These are phyloP conservation scores for Fomitopsis pulvina DNA, from an alignment of 768 basidiomycete species.

Conservation along the genomic window DNA sequence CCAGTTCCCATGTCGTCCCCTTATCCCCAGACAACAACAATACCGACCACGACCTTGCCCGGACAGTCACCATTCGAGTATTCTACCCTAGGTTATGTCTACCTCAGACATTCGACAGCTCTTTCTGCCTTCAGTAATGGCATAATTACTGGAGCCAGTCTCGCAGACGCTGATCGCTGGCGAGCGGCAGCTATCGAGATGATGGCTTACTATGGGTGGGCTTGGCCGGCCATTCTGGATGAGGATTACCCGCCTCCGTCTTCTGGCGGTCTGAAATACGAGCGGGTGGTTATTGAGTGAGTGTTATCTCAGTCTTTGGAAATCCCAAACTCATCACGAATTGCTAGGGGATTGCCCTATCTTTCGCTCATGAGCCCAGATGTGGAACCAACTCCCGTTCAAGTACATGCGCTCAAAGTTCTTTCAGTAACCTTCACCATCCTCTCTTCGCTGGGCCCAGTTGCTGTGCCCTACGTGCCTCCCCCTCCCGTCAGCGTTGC, in stretches of 20 bases:
- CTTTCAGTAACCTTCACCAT: slow-evolving; percentile 53
- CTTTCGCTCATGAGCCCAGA: slow-evolving; percentile 42
- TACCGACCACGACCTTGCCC: neutral
- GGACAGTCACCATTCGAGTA: slow-evolving; percentile 5
- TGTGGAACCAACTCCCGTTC: slow-evolving; percentile 47
- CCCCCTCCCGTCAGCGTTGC: neutral
- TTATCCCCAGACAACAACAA: neutral
- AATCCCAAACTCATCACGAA: neutral
- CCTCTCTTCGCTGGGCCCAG: slow-evolving; percentile 24
- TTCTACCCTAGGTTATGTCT: slow-evolving; percentile 17
- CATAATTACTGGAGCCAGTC: neutral
- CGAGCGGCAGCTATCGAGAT: slow-evolving; percentile 17
- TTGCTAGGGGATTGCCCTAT: slow-evolving; percentile 43
- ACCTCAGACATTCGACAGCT: slow-evolving; percentile 14
- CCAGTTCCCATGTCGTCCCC: neutral
- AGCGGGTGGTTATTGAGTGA: slow-evolving; percentile 23
- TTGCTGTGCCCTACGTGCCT: neutral
- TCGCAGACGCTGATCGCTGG: slow-evolving; percentile 8
- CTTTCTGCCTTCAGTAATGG: neutral
- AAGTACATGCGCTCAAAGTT: slow-evolving; percentile 58
- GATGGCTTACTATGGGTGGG: slow-evolving; percentile 30
- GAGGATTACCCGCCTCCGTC: slow-evolving; percentile 23
- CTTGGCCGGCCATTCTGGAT: slow-evolving; percentile 40
- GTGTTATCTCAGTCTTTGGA: slow-evolving; percentile 6
- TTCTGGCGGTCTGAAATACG: slow-evolving; percentile 28